Percentiles rank a stretch among this genome's conserved stretches.
Evolutionary conservation across 176 grass and related monocot species (phyloP).

Genomic region (Cocos nucifera): DNA sequence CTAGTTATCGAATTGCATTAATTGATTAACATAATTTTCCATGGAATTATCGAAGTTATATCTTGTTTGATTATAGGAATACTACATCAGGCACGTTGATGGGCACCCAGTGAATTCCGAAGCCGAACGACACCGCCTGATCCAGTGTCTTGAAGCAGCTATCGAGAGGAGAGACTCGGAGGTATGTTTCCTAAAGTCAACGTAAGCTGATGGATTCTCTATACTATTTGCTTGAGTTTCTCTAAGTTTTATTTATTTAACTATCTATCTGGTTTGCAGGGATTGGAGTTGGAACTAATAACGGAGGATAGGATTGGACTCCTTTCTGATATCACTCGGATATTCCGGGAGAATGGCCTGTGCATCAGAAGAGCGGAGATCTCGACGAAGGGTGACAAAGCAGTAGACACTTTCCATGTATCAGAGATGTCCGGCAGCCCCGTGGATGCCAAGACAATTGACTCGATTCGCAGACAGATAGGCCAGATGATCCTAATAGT

Average conservation of each 20-base stretch:
- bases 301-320: constrained; percentile 8
- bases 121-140: background rate
- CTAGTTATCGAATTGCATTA: no score
- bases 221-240: background rate
- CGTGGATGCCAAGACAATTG: constrained; percentile 12
- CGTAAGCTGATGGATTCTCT: background rate
- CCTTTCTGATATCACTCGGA: constrained; percentile 12
- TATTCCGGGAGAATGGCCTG: constrained; percentile 17
- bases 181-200: background rate
- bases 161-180: constrained; percentile 13
- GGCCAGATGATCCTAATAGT: constrained; percentile 1
- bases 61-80: constrained; percentile 8
- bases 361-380: constrained; percentile 5
- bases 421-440: constrained; percentile 8
- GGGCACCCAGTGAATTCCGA: constrained; percentile 8
- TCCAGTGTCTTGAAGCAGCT: constrained; percentile 15
- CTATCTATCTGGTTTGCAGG: background rate
- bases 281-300: constrained; percentile 7
- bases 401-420: constrained; percentile 6
- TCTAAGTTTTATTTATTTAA: background rate
- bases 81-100: constrained; percentile 13
- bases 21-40: no score
- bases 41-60: no score
- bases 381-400: background rate
- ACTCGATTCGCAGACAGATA: background rate